Evolutionary conservation across 2,329 filamentous ascomycete genomes (phyloP).

Genomic region (Bipolaris zeicola): DNA sequence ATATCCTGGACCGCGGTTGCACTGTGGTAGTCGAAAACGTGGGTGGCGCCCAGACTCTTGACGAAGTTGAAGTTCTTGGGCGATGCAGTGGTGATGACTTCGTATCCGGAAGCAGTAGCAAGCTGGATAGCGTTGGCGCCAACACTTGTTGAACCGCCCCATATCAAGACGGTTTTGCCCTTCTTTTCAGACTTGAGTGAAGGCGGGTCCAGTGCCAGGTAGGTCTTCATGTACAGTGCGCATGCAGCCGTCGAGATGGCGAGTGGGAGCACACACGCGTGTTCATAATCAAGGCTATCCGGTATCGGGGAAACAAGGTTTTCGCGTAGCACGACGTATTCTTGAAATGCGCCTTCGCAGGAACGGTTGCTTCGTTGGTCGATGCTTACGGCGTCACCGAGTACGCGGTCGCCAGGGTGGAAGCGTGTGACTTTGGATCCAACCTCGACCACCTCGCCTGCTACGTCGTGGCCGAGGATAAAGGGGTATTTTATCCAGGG

Average conservation of each 20-base stretch:
- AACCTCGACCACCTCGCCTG: slow-evolving; percentile 52
- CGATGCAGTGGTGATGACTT: slow-evolving; percentile 54
- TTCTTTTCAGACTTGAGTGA: slow-evolving; percentile 50
- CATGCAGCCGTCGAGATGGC: slow-evolving; percentile 19
- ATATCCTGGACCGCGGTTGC: slow-evolving; percentile 42
- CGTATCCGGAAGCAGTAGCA: slow-evolving; percentile 51
- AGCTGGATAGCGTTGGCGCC: slow-evolving; percentile 57
- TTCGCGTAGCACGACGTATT: slow-evolving; percentile 57
- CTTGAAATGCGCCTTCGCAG: slow-evolving; percentile 49
- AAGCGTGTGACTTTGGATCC: slow-evolving; percentile 50
- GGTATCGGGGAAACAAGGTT: slow-evolving; percentile 55
- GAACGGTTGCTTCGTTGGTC: slow-evolving; percentile 8
- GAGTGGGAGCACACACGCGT: slow-evolving; percentile 52
- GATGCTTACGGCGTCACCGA: slow-evolving; percentile 30
- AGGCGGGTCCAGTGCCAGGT: slow-evolving; percentile 16
- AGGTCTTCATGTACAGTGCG: slow-evolving; percentile 20
- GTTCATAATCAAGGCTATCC: slow-evolving; percentile 51
- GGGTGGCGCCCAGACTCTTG: slow-evolving; percentile 52
- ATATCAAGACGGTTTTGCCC: slow-evolving; percentile 46
- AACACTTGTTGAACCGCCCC: slow-evolving; percentile 55
- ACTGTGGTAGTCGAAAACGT: slow-evolving; percentile 57
- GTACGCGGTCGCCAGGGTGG: slow-evolving; percentile 51
- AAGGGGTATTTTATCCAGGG: slow-evolving; percentile 18
- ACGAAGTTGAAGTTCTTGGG: slow-evolving; percentile 55
- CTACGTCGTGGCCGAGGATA: slow-evolving; percentile 48